phyloP scores from a whole-genome alignment of 2,329 filamentous ascomycete genomes.

The Dactylellina haptotyla region DNA sequence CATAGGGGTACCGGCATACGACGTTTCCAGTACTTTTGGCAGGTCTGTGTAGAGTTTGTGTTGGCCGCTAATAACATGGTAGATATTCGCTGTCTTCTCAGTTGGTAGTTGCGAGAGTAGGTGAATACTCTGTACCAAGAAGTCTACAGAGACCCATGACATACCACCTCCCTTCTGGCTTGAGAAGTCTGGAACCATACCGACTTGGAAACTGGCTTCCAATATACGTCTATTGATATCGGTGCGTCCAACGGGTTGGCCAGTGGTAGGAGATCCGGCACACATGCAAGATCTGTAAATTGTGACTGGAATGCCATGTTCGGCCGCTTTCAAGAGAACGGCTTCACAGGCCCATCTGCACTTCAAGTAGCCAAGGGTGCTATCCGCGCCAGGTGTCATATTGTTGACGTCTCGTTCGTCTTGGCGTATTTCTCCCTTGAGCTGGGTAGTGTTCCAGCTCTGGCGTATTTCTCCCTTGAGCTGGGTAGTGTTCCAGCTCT shows the following conservation, averaged over 20 bases:
- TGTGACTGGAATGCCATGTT: slow-evolving; percentile 16
- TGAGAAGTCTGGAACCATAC: slow-evolving; percentile 32
- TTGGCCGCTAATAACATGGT: slow-evolving; percentile 18
- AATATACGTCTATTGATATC: slow-evolving; percentile 33
- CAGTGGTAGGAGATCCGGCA: slow-evolving; percentile 7
- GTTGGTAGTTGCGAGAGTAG: slow-evolving; percentile 17
- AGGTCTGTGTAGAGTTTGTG: slow-evolving; percentile 24
- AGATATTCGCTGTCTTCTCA: slow-evolving; percentile 6
- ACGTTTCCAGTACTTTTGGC: slow-evolving; percentile 15
- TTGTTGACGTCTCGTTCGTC: slow-evolving; percentile 24
- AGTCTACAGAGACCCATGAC: slow-evolving; percentile 29
- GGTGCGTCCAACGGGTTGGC: slow-evolving; percentile 26
- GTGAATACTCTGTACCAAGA: slow-evolving; percentile 29
- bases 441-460: slow-evolving; percentile 30
- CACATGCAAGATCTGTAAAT: slow-evolving; percentile 33
- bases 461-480: slow-evolving; percentile 24
- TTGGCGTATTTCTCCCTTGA: slow-evolving; percentile 19
- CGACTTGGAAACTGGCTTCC: slow-evolving; percentile 30
- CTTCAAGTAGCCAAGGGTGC: slow-evolving; percentile 28
- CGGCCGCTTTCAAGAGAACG: slow-evolving; percentile 24
- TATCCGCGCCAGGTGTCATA: slow-evolving; percentile 22
- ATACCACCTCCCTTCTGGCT: slow-evolving; percentile 30
- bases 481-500: slow-evolving; percentile 32
- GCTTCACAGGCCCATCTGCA: slow-evolving; percentile 29
- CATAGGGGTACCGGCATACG: slow-evolving; percentile 13